Percentiles rank a stretch among this genome's conserved stretches.
These are phyloP conservation scores for Populus deltoides DNA, from an alignment of 345 rosid species.

Conservation along the genomic window DNA sequence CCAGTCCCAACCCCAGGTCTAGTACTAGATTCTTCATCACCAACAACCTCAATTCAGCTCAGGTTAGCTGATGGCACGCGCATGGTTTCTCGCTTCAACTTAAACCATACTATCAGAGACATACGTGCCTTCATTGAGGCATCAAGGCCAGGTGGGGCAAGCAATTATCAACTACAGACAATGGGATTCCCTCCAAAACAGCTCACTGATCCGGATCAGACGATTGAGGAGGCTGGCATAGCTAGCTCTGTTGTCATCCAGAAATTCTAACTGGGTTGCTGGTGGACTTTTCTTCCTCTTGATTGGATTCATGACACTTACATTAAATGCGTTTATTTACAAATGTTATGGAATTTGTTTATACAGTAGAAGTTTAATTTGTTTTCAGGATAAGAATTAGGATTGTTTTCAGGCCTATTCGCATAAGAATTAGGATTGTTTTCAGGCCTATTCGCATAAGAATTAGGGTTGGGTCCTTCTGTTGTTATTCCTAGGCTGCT, in stretches of 20 bases:
- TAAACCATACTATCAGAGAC: constrained; percentile 69
- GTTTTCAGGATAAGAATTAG: no score
- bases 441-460: no score
- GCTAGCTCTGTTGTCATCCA: constrained; percentile 90
- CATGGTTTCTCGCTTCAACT: constrained; percentile 69
- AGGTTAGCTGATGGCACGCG: constrained; percentile 85
- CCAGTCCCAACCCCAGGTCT: constrained; percentile 55
- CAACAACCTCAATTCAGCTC: constrained; percentile 73
- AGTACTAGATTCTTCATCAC: constrained; percentile 55
- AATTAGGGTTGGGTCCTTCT: no score
- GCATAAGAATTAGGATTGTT: no score
- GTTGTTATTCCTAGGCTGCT: no score
- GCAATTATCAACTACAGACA: constrained; percentile 68
- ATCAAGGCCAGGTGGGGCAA: constrained; percentile 62
- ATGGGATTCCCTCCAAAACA: constrained; percentile 97
- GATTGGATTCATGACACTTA: background rate
- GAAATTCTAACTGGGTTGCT: constrained; percentile 53
- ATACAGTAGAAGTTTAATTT: background rate
- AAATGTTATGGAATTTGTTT: background rate
- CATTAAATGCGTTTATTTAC: background rate
- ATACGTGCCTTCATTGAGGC: constrained; percentile 79
- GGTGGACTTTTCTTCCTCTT: background rate
- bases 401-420: background rate
- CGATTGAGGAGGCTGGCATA: constrained; percentile 87
- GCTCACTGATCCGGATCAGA: constrained; percentile 62